Base-by-base conservation (phyloP, 2,329 filamentous ascomycete species). In the Byssothecium circinans region DNA sequence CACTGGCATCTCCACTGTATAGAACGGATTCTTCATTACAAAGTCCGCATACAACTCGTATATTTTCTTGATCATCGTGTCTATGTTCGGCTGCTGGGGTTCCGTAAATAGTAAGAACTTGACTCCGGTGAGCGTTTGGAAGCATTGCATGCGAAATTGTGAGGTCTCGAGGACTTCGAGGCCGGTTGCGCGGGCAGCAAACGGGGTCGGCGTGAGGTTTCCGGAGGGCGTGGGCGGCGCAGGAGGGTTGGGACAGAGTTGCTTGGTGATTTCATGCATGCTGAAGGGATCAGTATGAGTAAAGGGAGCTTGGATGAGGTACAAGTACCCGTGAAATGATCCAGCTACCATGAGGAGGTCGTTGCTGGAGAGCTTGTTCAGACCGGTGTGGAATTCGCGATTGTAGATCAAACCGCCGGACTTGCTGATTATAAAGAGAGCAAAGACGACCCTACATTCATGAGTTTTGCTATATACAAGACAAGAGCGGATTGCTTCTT, bases 11-110 rank as follows among this genome's bases (percentile, higher is more conserved):
- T 99, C 94, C 47, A 96, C 79, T 66, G 94, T 91, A 75, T 97
- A 97, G 68, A 99, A 99, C 1, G 94, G 94, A 71, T 99, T 99
- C 80, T 97, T 99, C 90, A 96, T 97, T 60, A 99, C 94, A 70
- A 89, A 97, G 73, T 99, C 94, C 41, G 89, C 83, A 75, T 97
- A 99, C 43, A 97, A 75, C 70, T 97, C 94, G 71, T 99, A 97
- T 62, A 96, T 86, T 70, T 84, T 87, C 67, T 84, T 81, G 60
- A 96, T 85, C 36, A 92, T 87, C 11, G 83, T 80, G 62, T 97
- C 94, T 32, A 95, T 86, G 65, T 95, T 95, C 40, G 86, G 83
- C 75, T 95, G 91, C 56, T 89, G 84, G 14, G 85, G 85, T 72
- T 97, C 94, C 45, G 94, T 96, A 70, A 99, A 96, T 45, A 99